Evolutionary conservation across 441 rosid genomes (phyloP).

Genomic region (Pelargonium hybrid): DNA sequence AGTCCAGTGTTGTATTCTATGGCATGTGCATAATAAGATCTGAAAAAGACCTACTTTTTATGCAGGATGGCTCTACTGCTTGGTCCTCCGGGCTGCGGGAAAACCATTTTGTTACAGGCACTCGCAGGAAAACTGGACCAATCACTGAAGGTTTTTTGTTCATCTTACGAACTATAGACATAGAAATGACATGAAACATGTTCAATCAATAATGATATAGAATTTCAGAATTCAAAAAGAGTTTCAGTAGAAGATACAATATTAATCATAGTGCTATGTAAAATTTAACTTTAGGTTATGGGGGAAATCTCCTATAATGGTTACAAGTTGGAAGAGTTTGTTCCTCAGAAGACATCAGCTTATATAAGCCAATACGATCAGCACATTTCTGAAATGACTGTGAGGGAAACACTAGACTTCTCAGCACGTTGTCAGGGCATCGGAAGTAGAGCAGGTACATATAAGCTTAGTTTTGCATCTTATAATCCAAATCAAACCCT

Average conservation of each 20-base stretch:
- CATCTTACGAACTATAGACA: not conserved
- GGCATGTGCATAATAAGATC: not conserved
- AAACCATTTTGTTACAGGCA: slow-evolving; percentile 46
- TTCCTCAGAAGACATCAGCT: slow-evolving; percentile 46
- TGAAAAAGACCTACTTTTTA: not conserved
- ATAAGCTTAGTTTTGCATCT: too few relatives aligned
- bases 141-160: slow-evolving; percentile 37
- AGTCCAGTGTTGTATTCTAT: not conserved
- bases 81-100: slow-evolving; percentile 72
- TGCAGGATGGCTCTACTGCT: slow-evolving; percentile 55
- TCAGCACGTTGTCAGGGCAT: slow-evolving; percentile 45
- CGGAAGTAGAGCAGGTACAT: slow-evolving; percentile 34
- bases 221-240: too few relatives aligned
- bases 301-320: slow-evolving; percentile 44
- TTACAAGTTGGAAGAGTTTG: slow-evolving; percentile 34
- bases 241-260: too few relatives aligned
- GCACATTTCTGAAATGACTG: slow-evolving; percentile 62
- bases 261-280: too few relatives aligned
- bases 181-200: not conserved
- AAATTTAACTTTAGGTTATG: slow-evolving; percentile 21
- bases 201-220: not conserved
- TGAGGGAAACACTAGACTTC: slow-evolving; percentile 48
- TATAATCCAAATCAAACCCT: not conserved
- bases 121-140: slow-evolving; percentile 41
- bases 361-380: slow-evolving; percentile 57